phyloP scores from a whole-genome alignment of 768 basidiomycete genomes.

The Macrocybe gigantea region DNA sequence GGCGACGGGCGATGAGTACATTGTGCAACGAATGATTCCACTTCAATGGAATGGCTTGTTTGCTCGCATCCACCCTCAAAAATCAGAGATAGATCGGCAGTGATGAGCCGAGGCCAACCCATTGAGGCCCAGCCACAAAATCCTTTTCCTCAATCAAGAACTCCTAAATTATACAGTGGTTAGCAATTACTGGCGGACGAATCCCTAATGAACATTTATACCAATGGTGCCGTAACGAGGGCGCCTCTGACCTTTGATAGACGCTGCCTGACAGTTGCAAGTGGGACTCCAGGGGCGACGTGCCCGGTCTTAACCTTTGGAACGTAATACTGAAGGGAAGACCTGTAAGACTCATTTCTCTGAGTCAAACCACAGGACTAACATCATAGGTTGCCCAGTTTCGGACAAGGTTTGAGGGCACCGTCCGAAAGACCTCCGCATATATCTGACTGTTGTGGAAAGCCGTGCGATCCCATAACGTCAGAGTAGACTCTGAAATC shows the following conservation, averaged over 20 bases:
- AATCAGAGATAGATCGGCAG: constrained; percentile 71
- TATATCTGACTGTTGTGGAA: constrained; percentile 78
- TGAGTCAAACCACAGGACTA: constrained; percentile 15
- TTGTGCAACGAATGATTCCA: too few species aligned
- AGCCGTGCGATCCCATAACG: constrained; percentile 67
- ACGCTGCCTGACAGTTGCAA: constrained; percentile 68
- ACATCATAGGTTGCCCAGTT: constrained; percentile 78
- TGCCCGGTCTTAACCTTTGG: constrained; percentile 79
- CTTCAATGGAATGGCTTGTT: too few species aligned
- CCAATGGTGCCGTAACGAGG: constrained; percentile 70
- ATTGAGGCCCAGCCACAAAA: constrained; percentile 64
- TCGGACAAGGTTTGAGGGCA: constrained; percentile 77
- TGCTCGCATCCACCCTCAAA: constrained; percentile 29
- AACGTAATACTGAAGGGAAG: constrained; percentile 51
- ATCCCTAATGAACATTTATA: constrained; percentile 23
- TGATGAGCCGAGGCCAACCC: constrained; percentile 69
- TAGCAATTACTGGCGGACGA: neutral
- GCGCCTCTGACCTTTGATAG: constrained; percentile 64
- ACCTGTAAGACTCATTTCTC: neutral
- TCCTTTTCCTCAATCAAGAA: constrained; percentile 80
- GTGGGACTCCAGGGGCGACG: constrained; percentile 58
- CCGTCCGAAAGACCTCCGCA: constrained; percentile 80
- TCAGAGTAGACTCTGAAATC: constrained; percentile 50
- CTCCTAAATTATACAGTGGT: constrained; percentile 39
- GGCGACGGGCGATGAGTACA: too few species aligned